Percentiles rank a stretch among this genome's conserved stretches.
phyloP scores from a whole-genome alignment of 2,329 filamentous ascomycete species.

The Alternaria burnsii region DNA sequence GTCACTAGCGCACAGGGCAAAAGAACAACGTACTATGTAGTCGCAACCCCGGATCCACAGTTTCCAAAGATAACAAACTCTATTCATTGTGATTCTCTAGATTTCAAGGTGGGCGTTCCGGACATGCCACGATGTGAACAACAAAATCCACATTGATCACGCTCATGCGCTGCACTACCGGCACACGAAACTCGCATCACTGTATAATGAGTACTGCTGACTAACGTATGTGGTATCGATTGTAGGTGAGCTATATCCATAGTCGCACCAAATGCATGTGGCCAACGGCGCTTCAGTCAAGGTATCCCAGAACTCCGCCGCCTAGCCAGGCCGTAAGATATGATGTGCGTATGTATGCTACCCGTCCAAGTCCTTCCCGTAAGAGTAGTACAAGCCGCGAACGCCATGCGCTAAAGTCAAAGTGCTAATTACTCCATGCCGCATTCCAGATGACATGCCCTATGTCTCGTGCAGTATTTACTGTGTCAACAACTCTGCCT shows the following conservation, averaged over 20 bases:
- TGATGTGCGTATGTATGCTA: constrained; percentile 22
- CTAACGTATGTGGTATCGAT: constrained; percentile 32
- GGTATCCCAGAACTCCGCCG: constrained; percentile 27
- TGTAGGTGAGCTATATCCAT: constrained; percentile 22
- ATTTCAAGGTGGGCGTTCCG: neutral
- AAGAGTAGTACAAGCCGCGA: constrained; percentile 31
- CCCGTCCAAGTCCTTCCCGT: constrained; percentile 26
- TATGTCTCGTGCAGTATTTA: constrained; percentile 71
- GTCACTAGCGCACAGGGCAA: neutral
- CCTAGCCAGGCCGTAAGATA: constrained; percentile 25
- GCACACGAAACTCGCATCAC: neutral
- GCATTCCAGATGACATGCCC: constrained; percentile 74
- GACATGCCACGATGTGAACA: neutral
- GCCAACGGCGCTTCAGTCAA: constrained; percentile 22
- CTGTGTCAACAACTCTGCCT: constrained; percentile 81
- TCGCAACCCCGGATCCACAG: constrained; percentile 1
- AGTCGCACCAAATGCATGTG: constrained; percentile 27
- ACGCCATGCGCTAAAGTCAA: constrained; percentile 38
- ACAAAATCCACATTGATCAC: neutral
- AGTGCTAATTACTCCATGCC: constrained; percentile 62
- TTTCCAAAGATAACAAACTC: neutral
- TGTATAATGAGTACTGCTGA: neutral
- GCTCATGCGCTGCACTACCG: neutral
- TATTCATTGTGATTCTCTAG: neutral
- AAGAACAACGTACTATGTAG: constrained; percentile 4